phyloP scores from a whole-genome alignment of 768 basidiomycete genomes.

The Amyloporia xantha region DNA sequence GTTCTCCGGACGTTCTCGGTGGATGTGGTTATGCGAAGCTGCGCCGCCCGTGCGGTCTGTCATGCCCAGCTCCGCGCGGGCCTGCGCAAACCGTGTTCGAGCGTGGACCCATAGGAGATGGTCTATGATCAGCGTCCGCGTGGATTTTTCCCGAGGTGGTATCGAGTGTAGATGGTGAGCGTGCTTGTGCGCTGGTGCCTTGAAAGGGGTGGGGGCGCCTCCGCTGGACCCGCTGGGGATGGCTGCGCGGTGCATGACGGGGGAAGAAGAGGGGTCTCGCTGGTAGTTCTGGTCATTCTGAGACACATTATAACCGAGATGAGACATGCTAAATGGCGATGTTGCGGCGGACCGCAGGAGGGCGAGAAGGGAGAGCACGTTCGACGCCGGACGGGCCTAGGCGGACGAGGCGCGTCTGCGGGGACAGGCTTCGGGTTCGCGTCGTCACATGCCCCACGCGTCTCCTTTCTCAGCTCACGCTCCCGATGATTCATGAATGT shows the following conservation, averaged over 20 bases:
- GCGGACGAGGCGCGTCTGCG: too few relatives aligned
- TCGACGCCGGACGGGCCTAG: too few relatives aligned
- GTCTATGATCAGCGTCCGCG: constrained; percentile 80
- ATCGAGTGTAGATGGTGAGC: constrained; percentile 85
- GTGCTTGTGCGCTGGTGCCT: constrained; percentile 78
- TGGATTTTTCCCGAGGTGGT: constrained; percentile 84
- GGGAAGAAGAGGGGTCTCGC: constrained; percentile 17
- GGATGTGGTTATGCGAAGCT: constrained; percentile 49
- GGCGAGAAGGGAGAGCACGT: too few relatives aligned
- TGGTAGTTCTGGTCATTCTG: constrained; percentile 15
- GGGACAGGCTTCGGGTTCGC: too few relatives aligned
- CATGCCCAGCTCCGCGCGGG: constrained; percentile 81
- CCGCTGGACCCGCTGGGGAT: constrained; percentile 8
- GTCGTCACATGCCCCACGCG: too few relatives aligned
- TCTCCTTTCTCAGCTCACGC: too few relatives aligned
- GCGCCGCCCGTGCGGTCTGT: constrained; percentile 72
- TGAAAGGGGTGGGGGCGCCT: constrained; percentile 34
- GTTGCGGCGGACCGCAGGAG: too few relatives aligned
- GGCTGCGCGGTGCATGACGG: constrained; percentile 15
- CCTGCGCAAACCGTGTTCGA: constrained; percentile 75
- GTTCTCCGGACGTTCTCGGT: constrained; percentile 65
- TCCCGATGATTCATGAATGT: too few relatives aligned
- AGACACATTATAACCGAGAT: constrained; percentile 8
- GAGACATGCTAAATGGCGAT: neutral
- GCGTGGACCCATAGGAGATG: constrained; percentile 84